Evolutionary conservation across 345 rosid genomes (phyloP).

Genomic region (Dovyalis caffra): DNA sequence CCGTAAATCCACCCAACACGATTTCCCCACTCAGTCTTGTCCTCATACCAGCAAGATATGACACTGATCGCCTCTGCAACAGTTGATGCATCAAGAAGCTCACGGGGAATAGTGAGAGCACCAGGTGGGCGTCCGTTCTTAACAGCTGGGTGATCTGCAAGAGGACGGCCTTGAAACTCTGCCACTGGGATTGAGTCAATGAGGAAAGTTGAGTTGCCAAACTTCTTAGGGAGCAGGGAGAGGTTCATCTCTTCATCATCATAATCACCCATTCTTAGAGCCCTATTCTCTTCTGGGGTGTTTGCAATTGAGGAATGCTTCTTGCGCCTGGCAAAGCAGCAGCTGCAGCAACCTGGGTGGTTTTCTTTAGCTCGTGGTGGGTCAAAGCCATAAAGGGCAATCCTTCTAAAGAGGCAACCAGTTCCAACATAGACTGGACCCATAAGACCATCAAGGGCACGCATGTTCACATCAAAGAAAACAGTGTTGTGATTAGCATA

Average conservation of each 20-base stretch:
- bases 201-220: conserved; percentile 84
- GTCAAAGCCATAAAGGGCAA: conserved; percentile 90
- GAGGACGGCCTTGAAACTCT: conserved; percentile 96
- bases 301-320: conserved; percentile 46
- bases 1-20: conserved; percentile 99
- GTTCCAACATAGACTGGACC: conserved; percentile 98
- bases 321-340: conserved; percentile 61
- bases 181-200: conserved; percentile 89
- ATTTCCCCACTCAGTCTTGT: conserved; percentile 97
- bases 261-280: conserved; percentile 82
- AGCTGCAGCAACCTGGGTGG: conserved; percentile 62
- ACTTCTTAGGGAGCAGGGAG: conserved; percentile 68
- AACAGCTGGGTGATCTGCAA: conserved; percentile 92
- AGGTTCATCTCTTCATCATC: conserved; percentile 85
- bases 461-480: conserved; percentile 97
- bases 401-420: conserved; percentile 91
- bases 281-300: conserved; percentile 69
- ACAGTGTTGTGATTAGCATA: conserved; percentile 98
- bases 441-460: conserved; percentile 98
- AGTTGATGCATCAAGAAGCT: conserved; percentile 88
- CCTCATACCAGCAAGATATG: conserved; percentile 98
- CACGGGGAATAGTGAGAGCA: conserved; percentile 85
- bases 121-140: conserved; percentile 95
- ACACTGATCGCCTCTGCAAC: conserved; percentile 98
- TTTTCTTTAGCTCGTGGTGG: conserved; percentile 80